Evolutionary conservation across 2,329 filamentous ascomycete genomes (phyloP).

Genomic region (Ophiostoma sp.): DNA sequence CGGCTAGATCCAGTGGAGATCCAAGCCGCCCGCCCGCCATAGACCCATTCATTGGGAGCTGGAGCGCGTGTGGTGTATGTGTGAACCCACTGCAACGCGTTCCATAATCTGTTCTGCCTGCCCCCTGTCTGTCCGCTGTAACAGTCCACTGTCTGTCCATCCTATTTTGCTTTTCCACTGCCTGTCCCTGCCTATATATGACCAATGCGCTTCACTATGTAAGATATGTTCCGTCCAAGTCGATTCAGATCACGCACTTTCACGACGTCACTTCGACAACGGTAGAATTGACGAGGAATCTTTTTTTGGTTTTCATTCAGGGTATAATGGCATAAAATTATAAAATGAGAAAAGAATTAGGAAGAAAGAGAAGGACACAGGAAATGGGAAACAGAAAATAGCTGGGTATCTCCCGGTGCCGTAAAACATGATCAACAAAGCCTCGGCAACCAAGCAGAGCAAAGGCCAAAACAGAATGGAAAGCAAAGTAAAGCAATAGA

Average conservation of each 20-base stretch:
- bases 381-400: not conserved
- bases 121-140: not conserved
- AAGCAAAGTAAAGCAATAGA: not conserved
- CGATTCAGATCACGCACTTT: not conserved
- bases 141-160: too few relatives aligned
- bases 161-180: too few relatives aligned
- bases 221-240: not conserved
- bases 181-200: not conserved
- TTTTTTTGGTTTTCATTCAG: slow-evolving; percentile 4
- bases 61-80: slow-evolving; percentile 2
- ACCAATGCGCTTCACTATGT: not conserved
- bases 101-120: not conserved
- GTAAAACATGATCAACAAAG: not conserved
- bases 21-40: not conserved
- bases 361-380: not conserved
- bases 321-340: not conserved
- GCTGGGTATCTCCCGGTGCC: slow-evolving; percentile 6
- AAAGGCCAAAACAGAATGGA: not conserved
- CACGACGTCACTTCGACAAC: not conserved
- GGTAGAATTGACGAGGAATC: not conserved
- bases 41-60: slow-evolving; percentile 11
- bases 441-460: not conserved
- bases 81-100: slow-evolving; percentile 12
- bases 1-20: slow-evolving; percentile 10
- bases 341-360: not conserved